phyloP scores from a whole-genome alignment of 306 rosid species.

The Pachyrhizus erosus region DNA sequence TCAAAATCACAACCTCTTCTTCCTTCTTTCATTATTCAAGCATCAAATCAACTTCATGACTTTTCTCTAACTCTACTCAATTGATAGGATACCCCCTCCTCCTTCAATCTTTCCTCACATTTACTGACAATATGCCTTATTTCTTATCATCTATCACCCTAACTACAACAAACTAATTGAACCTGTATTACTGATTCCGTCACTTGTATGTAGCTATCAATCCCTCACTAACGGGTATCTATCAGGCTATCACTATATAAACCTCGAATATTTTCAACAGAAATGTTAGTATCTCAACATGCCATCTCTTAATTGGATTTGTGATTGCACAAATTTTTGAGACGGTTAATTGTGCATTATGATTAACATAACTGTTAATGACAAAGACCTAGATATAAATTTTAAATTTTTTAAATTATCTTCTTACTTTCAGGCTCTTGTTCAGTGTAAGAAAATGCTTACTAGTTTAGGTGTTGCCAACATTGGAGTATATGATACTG shows the following conservation, averaged over 20 bases:
- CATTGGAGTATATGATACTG: conserved; percentile 58
- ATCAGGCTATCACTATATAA: no score
- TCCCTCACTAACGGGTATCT: not conserved
- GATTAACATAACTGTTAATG: not conserved
- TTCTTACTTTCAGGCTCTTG: conserved; percentile 65
- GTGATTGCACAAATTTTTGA: conserved; percentile 11
- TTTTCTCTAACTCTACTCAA: no score
- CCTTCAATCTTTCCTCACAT: no score
- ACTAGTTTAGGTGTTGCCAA: conserved; percentile 53
- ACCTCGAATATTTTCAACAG: not conserved
- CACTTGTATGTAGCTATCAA: no score
- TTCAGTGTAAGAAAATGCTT: conserved; percentile 65
- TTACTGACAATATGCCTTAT: no score
- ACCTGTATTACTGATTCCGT: no score
- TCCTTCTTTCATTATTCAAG: no score
- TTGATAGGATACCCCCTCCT: no score
- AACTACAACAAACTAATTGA: no score
- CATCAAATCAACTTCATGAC: no score
- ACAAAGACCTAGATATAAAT: not conserved
- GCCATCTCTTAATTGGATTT: not conserved
- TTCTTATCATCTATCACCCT: no score
- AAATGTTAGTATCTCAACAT: not conserved
- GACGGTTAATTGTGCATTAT: not conserved
- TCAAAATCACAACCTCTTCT: no score
- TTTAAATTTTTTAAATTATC: not conserved